Base-by-base conservation (phyloP, 768 basidiomycete genomes). In the Tylopilus plumbeoviolaceoides region DNA sequence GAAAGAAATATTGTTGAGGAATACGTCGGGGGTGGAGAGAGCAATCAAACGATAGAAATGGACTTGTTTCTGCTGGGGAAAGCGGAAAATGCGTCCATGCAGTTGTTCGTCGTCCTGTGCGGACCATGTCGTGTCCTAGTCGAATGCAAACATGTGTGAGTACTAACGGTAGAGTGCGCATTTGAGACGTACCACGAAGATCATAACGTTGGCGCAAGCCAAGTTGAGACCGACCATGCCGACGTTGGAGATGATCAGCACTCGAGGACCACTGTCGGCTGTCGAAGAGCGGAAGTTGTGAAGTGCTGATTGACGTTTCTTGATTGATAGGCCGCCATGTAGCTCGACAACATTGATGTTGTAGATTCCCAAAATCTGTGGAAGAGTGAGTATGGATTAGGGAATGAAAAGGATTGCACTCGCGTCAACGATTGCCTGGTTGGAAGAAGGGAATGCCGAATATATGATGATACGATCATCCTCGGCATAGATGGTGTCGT, bases 1-100 rank as follows among this genome's bases (percentile, higher is more conserved):
- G 39, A 68, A 65, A 0, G 55, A 51, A 1, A 66, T 58, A 15
- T 63, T 65, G 48, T 65, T 47, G 2, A 47, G 36, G 17, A 47
- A 47, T 1, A 47, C 36, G 11, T 47, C 36, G 4, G 47, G 47
- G 1, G 63, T 63, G 0, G 42, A 18, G 0, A 43, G 23, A 0
- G 55, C 54, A 7, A 68, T 50, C 0, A 63, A 31, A 0, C 54
- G 45, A 23, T 65, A 65, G 5, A 67, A 36, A 5, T 45, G 45
- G 0, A 68, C 66, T 2, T 25, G 1, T n/a, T 47, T 48, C 4
- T 39, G 47, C 8, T 48, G 47, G 0, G 47, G 47, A 6, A n/a
- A 48, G 0, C 47, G n/a, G 15, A 17, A 48, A 1, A 48, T 40
- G 0, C 38, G 25, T 3, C 47, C 47, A 0, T 25, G 21, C 15